Conservation (phyloP, 164 flowering plant genomes). For the Saururus chinensis region DNA sequence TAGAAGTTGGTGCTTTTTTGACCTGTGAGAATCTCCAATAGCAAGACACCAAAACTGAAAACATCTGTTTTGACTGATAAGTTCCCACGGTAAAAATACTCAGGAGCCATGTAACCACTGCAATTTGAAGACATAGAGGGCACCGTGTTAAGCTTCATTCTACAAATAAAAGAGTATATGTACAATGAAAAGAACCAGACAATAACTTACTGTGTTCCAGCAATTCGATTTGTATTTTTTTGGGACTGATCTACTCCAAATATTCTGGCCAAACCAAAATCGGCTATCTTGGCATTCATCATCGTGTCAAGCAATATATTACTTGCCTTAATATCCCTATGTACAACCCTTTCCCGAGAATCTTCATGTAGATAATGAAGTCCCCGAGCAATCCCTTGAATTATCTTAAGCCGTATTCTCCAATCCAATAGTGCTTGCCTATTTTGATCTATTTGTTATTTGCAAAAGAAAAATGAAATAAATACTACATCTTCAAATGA, state of each 20-base stretch:
- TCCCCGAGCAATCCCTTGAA: constrained; percentile 40
- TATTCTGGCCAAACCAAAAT: constrained; percentile 40
- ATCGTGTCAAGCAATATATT: constrained; percentile 38
- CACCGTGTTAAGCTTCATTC: no score
- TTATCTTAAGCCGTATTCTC: constrained; percentile 13
- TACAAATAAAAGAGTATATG: no score
- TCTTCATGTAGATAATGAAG: constrained; percentile 54
- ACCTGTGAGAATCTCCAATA: constrained; percentile 12
- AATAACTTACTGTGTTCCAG: constrained; percentile 30
- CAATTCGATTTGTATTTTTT: constrained; percentile 16
- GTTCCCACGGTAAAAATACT: constrained; percentile 11
- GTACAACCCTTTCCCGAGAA: constrained; percentile 37
- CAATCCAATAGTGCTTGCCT: constrained; percentile 7
- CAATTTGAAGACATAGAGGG: neutral
- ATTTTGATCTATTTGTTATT: neutral
- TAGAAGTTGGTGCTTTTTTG: constrained; percentile 6
- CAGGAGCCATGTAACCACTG: constrained; percentile 24
- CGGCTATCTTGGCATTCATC: constrained; percentile 38
- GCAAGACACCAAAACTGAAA: constrained; percentile 11
- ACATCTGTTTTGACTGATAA: constrained; percentile 17
- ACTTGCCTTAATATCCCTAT: constrained; percentile 50
- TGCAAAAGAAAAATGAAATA: neutral
- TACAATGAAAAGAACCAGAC: no score
- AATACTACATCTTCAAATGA: neutral
- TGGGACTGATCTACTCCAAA: constrained; percentile 18